Conservation (phyloP, 805 yeast species). For the Saturnispora dispora region DNA sequence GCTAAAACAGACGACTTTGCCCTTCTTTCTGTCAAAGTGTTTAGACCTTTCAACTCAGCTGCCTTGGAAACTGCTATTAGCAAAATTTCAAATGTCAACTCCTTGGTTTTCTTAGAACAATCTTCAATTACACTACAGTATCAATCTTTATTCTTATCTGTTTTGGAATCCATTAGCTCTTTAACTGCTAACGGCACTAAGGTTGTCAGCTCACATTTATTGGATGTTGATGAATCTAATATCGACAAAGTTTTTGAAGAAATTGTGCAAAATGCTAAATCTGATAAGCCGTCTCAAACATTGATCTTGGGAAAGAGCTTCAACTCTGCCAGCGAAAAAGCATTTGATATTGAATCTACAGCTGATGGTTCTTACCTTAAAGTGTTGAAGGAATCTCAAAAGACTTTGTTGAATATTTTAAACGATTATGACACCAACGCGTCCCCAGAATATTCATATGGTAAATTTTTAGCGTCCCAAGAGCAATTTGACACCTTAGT, state of each 20-base stretch:
- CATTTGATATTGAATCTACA: constrained; percentile 42
- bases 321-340: constrained; percentile 18
- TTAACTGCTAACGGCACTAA: constrained; percentile 39
- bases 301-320: constrained; percentile 45
- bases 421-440: constrained; percentile 49
- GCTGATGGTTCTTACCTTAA: constrained; percentile 68
- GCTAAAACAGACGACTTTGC: constrained; percentile 23
- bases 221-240: constrained; percentile 32
- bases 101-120: constrained; percentile 60
- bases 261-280: constrained; percentile 23
- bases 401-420: constrained; percentile 38
- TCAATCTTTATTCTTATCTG: constrained; percentile 53
- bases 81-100: not conserved
- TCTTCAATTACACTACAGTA: constrained; percentile 32
- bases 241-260: constrained; percentile 20
- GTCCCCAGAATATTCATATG: constrained; percentile 84
- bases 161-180: constrained; percentile 48
- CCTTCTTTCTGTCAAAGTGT: constrained; percentile 49
- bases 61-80: constrained; percentile 35
- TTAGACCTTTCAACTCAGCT: constrained; percentile 64
- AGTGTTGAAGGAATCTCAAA: constrained; percentile 53
- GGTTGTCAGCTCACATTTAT: constrained; percentile 50
- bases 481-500: constrained; percentile 42
- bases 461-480: constrained; percentile 53
- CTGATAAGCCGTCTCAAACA: constrained; percentile 51